Evolutionary conservation across 345 rosid species (phyloP), one percentile per base, ranked within the genome.

Genomic region (Syzygium grande): DNA sequence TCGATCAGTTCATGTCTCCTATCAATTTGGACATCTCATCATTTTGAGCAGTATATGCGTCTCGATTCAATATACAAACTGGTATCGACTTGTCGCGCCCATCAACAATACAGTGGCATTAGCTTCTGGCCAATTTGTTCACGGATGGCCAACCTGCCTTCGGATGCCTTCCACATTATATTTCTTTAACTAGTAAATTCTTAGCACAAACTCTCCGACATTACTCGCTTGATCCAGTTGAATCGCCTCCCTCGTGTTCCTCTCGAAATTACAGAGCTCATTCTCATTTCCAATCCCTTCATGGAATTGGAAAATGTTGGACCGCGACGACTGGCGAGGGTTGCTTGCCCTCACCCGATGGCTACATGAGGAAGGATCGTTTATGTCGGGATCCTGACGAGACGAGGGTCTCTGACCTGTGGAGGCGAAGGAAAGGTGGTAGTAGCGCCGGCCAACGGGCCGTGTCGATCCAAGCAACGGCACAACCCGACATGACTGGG

Each of bases 1-100:
- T 30, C 0, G 2, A 30, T 3, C 9, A 0, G 16, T 8, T 7
- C 2, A 65, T 8, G 0, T 15, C 6, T 30, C 17, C 0, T 1
- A 4, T 65, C 3, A 30, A 30, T 1, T 30, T 30, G 4, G 2
- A 55, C 6, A 2, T 30, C 12, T 65, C 16, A 2, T 21, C 25
- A 21, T 55, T 19, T 0, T 7, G 9, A 21, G 1, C 8, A 15
- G 2, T 7, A 53, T 16, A 6, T 15, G 19, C 6, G 3, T 53
- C 25, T 55, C 1, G 5, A 65, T 29, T 65, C 79, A 65, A 30
- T 11, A 9, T 8, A 17, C 9, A 0, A 16, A 34, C 4, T 2
- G 2, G 2, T 17, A 73, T 21, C 2, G 25, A 34, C 7, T 34
- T 0, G 4, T 17, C 0, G 2, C 9, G 25, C 2, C 12, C 49